Evolutionary conservation across 192 early-diverging fungal species (phyloP), one percentile per base, ranked within the genome.

Genomic region (Coemansia sp.): DNA sequence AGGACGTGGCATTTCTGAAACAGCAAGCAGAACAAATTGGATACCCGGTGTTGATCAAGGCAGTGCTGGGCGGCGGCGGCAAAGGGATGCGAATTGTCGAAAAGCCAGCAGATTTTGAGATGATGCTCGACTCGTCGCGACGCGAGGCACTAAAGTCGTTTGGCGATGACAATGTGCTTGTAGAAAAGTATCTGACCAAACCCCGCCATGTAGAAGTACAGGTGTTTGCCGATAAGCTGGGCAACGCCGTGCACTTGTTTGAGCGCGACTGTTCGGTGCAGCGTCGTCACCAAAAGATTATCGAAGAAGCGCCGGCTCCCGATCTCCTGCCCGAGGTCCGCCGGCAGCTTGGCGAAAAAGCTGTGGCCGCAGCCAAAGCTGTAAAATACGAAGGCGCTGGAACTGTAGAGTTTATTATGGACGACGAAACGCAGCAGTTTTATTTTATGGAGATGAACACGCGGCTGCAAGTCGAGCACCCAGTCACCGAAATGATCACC

Each of bases 381-480:
- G 94, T 98, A 27, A 86, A 87, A 57, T 98, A 98, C 69, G 91
- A 90, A 23, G 92, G 93, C 54, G 96, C 94, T 16, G 96, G 96
- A 59, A 98, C 96, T 0, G 94, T 98, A 19, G 96, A 98, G 82
- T 98, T 96, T 69, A 95, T 98, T 59, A 86, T 96, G 82, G 94
- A 96, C 82, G 92, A 91, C 59, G 83, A 85, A 49, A 87, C 87
- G 50, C 85, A 91, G 65, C 80, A 92, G 67, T 96, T 95, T 68
- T 96, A 95, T 83, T 98, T 96, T 69, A 94, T 98, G 93, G 94
- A 96, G 82, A 95, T 95, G 94, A 96, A 96, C 82, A 94, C 94
- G 1, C 86, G 94, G 49, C 84, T 97, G 41, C 93, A 84, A 52
- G 95, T 98, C 35, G 96, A 98, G 81, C 96, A 98, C 73, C 94